Percentiles rank a stretch among this genome's conserved stretches.
Evolutionary conservation across 1,284 basidiomycete species (phyloP).

Genomic region (Mycena sp.): DNA sequence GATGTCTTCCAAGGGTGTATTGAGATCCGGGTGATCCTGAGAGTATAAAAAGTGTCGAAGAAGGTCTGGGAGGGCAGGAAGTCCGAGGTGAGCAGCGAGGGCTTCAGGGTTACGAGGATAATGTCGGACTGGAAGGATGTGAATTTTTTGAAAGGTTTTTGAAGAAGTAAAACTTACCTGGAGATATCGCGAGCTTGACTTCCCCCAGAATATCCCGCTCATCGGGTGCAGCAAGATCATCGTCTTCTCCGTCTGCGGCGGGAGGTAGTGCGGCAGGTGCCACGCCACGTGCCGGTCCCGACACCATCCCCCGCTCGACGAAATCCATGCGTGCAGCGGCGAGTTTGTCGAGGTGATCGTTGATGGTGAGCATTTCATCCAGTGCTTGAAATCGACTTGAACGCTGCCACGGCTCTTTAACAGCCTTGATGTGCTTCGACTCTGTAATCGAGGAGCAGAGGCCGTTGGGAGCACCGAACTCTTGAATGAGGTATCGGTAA

Average conservation of each 20-base stretch:
- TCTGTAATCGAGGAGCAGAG: constrained; percentile 15
- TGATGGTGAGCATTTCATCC: too few relatives aligned
- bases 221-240: neutral
- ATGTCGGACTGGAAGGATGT: too few relatives aligned
- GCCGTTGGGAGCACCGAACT: constrained; percentile 14
- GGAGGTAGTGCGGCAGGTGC: too few relatives aligned
- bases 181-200: constrained; percentile 9
- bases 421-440: too few relatives aligned
- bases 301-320: too few relatives aligned
- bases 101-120: too few relatives aligned
- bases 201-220: constrained; percentile 4
- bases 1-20: constrained; percentile 1
- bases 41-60: too few relatives aligned
- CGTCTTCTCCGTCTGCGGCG: constrained; percentile 5
- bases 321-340: too few relatives aligned
- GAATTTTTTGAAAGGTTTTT: neutral
- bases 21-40: constrained; percentile 3
- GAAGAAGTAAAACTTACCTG: neutral
- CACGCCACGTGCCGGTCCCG: too few relatives aligned
- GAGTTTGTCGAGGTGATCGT: constrained; percentile 12
- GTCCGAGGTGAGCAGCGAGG: too few relatives aligned
- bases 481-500: neutral
- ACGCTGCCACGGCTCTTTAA: too few relatives aligned
- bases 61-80: too few relatives aligned
- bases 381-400: neutral